phyloP scores from a whole-genome alignment of 2,329 filamentous ascomycete genomes.

The Magnaporthiopsis poae region DNA sequence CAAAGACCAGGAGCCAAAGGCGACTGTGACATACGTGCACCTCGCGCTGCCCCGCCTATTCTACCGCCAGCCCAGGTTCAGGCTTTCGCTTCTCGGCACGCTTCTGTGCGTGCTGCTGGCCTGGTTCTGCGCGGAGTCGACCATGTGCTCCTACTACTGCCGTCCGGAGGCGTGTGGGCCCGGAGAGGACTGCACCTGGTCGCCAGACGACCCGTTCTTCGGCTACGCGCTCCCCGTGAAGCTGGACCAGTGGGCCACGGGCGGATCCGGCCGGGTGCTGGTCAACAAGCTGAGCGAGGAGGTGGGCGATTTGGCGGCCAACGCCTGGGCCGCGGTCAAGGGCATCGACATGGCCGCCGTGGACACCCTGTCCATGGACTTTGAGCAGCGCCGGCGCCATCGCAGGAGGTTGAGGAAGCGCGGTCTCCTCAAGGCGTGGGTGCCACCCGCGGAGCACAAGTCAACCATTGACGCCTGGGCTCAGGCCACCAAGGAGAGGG shows the following conservation, averaged over 20 bases:
- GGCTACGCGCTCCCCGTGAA: slow-evolving; percentile 53
- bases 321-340: slow-evolving; percentile 20
- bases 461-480: slow-evolving; percentile 37
- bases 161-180: slow-evolving; percentile 40
- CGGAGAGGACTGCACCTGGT: slow-evolving; percentile 41
- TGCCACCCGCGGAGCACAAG: slow-evolving; percentile 29
- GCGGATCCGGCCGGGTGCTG: slow-evolving; percentile 36
- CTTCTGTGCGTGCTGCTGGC: slow-evolving; percentile 31
- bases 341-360: slow-evolving; percentile 30
- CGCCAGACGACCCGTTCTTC: slow-evolving; percentile 48
- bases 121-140: slow-evolving; percentile 47
- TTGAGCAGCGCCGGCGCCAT: slow-evolving; percentile 38
- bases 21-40: slow-evolving; percentile 26
- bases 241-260: slow-evolving; percentile 50
- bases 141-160: slow-evolving; percentile 45
- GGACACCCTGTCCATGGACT: slow-evolving; percentile 34
- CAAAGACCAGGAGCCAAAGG: slow-evolving; percentile 2
- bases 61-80: slow-evolving; percentile 31
- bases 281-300: slow-evolving; percentile 31
- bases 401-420: slow-evolving; percentile 40
- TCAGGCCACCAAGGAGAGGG: slow-evolving; percentile 27
- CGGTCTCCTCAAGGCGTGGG: slow-evolving; percentile 29
- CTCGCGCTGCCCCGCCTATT: slow-evolving; percentile 40
- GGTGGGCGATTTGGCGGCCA: slow-evolving; percentile 36
- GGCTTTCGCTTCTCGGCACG: slow-evolving; percentile 39